Evolutionary conservation across 306 rosid species (phyloP), one percentile per base, ranked within the genome.

Genomic region (Trichosanthes cucumerina): DNA sequence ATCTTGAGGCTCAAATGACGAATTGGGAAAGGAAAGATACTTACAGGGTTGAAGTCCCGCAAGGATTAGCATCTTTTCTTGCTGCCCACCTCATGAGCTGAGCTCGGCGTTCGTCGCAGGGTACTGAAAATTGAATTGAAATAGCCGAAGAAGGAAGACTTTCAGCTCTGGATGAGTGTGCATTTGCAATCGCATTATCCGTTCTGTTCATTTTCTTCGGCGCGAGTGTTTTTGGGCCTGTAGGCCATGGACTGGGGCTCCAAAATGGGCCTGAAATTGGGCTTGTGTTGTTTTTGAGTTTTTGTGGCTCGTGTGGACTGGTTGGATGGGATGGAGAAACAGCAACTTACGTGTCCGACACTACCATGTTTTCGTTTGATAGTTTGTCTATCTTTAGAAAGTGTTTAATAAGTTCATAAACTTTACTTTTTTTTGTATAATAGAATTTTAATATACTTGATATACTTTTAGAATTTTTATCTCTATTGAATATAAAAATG

Each of bases 21-120:
- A 87, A 18, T 36, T 79, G 65, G 86, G 77, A 72, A 79, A 69
- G 78, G 83, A 81, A 31, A 81, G 34, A 34, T 71, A 81, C 78
- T 92, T 90, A 82, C 86, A 86, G 54, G 92, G 88, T 64, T 81
- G 89, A 78, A 83, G 86, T 53, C 79, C 88, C 75, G 82, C 82
- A 73, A 77, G 70, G 78, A 88, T 66, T 38, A 80, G 83, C 97
- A 92, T 91, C 83, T 83, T 86, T 78, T 34, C 73, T 79, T 82
- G 83, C 65, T 80, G 80, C 39, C 53, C 78, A 82, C 85, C 86
- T 78, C 91, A 86, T 85, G 46, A 87, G 86, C 90, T 86, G 69
- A 79, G 87, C 56, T 78, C 26, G 75, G 75, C 75, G 24, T 41
- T 41, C 52, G 52, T 68, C 43, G 54, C 60, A 31, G 59, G 1